Evolutionary conservation across 441 rosid genomes (phyloP), one percentile per base, ranked within the genome.

Genomic region (Syzygium syzygioides): DNA sequence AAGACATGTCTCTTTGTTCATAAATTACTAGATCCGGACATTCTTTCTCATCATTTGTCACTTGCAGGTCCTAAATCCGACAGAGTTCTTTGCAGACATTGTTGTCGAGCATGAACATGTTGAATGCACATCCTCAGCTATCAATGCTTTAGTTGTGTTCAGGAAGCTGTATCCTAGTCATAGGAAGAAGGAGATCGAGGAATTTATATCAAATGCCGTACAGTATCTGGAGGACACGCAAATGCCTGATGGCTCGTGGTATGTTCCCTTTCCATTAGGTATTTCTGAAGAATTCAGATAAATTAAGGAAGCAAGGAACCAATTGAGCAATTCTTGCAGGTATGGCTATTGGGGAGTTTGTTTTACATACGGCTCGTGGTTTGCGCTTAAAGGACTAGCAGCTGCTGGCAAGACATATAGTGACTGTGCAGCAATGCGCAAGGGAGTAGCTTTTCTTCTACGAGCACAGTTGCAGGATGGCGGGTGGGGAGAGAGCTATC

Each of bases 401-500:
- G 88, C 90, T 26, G 68, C 52, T 2, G 90, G 90, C 25, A 89
- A 79, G 86, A 86, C 83, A 3, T 79, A 86, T 59, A 30, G 87
- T 30, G 28, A 89, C 6, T 86, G 86, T 59, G 54, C 55, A 3
- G 92, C 95, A 7, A 54, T 96, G 45, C 95, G 95, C 6, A 92
- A 87, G 89, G 99, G 94, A 4, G 96, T 94, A 13, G 86, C 92
- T 17, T 96, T 96, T 89, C 96, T 96, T 25, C 95, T 96, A 7
- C 89, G 15, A 66, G 88, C 87, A 59, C 97, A 96, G 83, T 84
- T 85, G 83, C 89, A 76, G 1, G 88, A 93, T 57, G 97, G 98
- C 30, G 98, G 98, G 1, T 96, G 97, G 98, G 99, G 97, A 59
- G 97, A 96, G 89, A 96, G 98, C 90, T 94, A 92, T 60, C 91